Evolutionary conservation across 768 basidiomycete genomes (phyloP).

Genomic region (Leccinellum rugosiceps): DNA sequence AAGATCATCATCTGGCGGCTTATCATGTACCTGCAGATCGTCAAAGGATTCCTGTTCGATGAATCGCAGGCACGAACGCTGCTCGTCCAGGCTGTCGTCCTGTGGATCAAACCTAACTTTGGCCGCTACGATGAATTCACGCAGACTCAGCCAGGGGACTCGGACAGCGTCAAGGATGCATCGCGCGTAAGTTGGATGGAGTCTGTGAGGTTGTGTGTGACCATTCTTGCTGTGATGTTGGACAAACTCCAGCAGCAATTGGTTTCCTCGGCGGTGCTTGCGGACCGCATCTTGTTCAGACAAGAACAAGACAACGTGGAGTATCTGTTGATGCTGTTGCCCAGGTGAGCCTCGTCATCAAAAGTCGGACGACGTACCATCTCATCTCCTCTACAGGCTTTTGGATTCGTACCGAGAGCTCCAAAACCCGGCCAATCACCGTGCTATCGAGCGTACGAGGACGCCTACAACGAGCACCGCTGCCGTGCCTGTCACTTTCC

Average conservation of each 20-base stretch:
- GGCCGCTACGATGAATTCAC: slow-evolving; percentile 85
- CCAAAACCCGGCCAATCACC: slow-evolving; percentile 60
- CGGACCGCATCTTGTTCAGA: slow-evolving; percentile 57
- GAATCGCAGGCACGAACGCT: slow-evolving; percentile 72
- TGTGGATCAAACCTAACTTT: slow-evolving; percentile 95
- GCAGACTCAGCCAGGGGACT: slow-evolving; percentile 60
- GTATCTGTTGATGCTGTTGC: slow-evolving; percentile 74
- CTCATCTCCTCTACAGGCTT: slow-evolving; percentile 44
- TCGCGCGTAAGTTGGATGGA: slow-evolving; percentile 89
- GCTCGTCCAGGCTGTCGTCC: slow-evolving; percentile 82
- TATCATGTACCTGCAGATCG: slow-evolving; percentile 90
- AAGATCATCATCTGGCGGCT: slow-evolving; percentile 92
- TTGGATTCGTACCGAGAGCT: slow-evolving; percentile 88
- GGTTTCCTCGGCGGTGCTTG: slow-evolving; percentile 59
- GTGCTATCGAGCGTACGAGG: slow-evolving; percentile 66
- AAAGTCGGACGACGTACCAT: slow-evolving; percentile 3
- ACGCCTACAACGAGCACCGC: slow-evolving; percentile 57
- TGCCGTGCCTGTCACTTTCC: slow-evolving; percentile 76
- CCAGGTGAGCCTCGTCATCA: slow-evolving; percentile 52
- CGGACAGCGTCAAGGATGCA: slow-evolving; percentile 62
- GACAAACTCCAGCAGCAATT: slow-evolving; percentile 85
- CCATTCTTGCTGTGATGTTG: slow-evolving; percentile 84
- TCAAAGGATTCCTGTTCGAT: slow-evolving; percentile 86
- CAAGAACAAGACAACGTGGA: slow-evolving; percentile 95
- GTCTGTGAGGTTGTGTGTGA: slow-evolving; percentile 83